These are phyloP conservation scores for Nymphaea colorata DNA, from an alignment of 164 flowering plant species.

Conservation along the genomic window DNA sequence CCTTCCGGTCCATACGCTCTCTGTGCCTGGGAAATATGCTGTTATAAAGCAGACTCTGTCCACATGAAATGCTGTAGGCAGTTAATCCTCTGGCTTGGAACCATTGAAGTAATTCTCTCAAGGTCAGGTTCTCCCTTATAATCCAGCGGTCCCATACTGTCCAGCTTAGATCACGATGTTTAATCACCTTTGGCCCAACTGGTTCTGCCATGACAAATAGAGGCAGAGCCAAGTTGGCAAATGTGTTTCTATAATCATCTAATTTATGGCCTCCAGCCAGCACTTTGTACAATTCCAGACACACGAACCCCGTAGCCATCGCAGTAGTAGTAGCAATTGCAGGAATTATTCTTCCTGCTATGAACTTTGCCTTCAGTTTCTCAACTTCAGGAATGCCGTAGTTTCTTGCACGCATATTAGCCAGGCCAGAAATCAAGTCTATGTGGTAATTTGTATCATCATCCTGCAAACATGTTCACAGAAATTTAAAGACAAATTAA, in stretches of 20 bases:
- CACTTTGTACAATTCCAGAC: constrained; percentile 84
- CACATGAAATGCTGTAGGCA: constrained; percentile 84
- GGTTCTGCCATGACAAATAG: constrained; percentile 83
- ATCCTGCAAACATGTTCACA: constrained; percentile 36
- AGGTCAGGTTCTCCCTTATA: constrained; percentile 42
- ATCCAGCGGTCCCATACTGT: constrained; percentile 93
- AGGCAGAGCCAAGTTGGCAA: constrained; percentile 80
- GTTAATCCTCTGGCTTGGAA: constrained; percentile 53
- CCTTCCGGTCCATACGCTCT: constrained; percentile 58
- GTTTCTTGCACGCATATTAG: constrained; percentile 89
- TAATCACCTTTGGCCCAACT: constrained; percentile 75
- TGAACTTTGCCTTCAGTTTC: constrained; percentile 81
- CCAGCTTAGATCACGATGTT: constrained; percentile 75
- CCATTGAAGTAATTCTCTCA: constrained; percentile 67
- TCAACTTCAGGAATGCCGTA: constrained; percentile 87
- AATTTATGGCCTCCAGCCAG: constrained; percentile 55
- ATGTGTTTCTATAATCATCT: constrained; percentile 79
- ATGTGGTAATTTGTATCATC: constrained; percentile 83
- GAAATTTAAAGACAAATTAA: too few species aligned
- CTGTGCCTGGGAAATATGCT: constrained; percentile 64
- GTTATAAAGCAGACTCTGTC: constrained; percentile 68
- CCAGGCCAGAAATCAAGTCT: constrained; percentile 78
- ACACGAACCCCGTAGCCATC: constrained; percentile 84
- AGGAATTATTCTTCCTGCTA: constrained; percentile 89
- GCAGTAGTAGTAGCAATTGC: constrained; percentile 88